Evolutionary conservation across 179 eudicot genomes (phyloP).

Genomic region (Beta lomatogona): DNA sequence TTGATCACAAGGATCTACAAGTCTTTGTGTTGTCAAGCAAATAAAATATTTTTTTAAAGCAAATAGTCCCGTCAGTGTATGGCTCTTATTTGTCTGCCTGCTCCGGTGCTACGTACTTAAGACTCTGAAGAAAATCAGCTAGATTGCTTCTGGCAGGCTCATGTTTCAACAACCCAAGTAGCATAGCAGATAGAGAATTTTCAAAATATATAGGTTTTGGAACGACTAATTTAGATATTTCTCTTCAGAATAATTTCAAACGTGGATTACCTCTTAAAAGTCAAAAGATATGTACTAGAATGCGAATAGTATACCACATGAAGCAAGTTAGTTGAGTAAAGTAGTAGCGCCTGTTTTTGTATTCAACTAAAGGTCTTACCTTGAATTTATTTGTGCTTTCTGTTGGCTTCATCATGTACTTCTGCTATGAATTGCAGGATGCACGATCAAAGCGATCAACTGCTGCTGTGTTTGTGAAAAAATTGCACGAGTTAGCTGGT

Average conservation of each 20-base stretch:
- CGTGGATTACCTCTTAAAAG: background rate
- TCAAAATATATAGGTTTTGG: background rate
- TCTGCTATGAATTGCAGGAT: slow-evolving; percentile 43
- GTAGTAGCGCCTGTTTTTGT: background rate
- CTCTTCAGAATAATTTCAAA: background rate
- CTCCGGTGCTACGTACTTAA: background rate
- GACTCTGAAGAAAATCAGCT: background rate
- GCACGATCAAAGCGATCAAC: slow-evolving; percentile 50
- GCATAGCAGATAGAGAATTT: background rate
- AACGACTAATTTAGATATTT: background rate
- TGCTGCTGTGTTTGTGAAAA: slow-evolving; percentile 69
- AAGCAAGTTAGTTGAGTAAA: background rate
- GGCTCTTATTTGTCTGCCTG: background rate
- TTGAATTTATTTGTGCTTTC: background rate
- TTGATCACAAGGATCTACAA: background rate
- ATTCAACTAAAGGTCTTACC: background rate
- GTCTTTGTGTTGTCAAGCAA: background rate
- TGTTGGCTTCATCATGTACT: slow-evolving; percentile 4
- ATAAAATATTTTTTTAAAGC: background rate
- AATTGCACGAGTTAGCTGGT: slow-evolving; percentile 77
- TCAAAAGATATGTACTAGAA: background rate
- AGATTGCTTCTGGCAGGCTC: background rate
- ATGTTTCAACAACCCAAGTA: background rate
- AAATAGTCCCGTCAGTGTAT: background rate
- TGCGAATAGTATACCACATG: background rate